A percentile compares a stretch with the other conserved stretches of the same genome.
Evolutionary conservation across 192 early-diverging fungal species (phyloP).

Genomic region (Backusella mclennaniae): DNA sequence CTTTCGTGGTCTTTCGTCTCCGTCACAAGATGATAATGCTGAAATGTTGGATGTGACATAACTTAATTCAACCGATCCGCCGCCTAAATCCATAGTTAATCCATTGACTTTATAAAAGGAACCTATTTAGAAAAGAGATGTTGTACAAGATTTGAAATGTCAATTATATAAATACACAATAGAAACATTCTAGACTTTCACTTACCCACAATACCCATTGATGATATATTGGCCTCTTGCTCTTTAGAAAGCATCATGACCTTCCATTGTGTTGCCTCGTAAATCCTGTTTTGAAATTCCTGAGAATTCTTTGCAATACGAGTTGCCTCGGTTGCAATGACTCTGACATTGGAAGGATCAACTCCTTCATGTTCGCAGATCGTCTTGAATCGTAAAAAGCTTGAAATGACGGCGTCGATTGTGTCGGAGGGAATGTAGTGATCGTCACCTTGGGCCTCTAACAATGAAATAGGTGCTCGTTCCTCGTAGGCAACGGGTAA

Average conservation of each 20-base stretch:
- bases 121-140: conserved; percentile 15
- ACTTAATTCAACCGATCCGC: conserved; percentile 56
- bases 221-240: conserved; percentile 52
- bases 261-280: conserved; percentile 41
- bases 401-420: conserved; percentile 46
- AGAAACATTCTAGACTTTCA: background rate
- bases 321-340: conserved; percentile 59
- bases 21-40: background rate
- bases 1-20: background rate
- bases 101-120: conserved; percentile 53
- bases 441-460: conserved; percentile 43
- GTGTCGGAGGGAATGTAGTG: conserved; percentile 42
- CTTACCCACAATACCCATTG: conserved; percentile 49
- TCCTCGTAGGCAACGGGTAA: conserved; percentile 56
- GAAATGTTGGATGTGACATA: conserved; percentile 34
- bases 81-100: conserved; percentile 55
- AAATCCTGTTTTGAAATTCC: conserved; percentile 44
- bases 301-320: conserved; percentile 48
- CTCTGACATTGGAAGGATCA: conserved; percentile 33
- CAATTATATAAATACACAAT: background rate
- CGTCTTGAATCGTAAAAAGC: conserved; percentile 50
- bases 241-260: conserved; percentile 41
- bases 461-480: conserved; percentile 52
- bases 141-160: background rate
- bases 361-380: conserved; percentile 44